Evolutionary conservation across 345 rosid species (phyloP).

Genomic region (Euclidium syriacum): DNA sequence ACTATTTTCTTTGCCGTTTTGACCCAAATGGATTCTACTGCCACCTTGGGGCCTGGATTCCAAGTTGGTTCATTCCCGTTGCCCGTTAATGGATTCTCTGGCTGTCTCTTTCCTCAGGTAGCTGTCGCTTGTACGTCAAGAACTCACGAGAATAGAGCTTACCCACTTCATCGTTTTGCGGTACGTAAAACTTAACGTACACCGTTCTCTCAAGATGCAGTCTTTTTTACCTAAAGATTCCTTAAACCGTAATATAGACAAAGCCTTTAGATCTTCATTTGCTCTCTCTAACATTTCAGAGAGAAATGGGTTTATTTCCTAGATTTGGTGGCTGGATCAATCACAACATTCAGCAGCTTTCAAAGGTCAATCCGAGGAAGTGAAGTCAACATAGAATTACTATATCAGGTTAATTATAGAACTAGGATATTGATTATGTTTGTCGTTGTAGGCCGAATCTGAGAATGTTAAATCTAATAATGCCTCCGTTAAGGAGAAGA

Average conservation of each 20-base stretch:
- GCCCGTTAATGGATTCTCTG: no score
- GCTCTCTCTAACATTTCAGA: background rate
- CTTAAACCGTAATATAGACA: background rate
- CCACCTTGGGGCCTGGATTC: no score
- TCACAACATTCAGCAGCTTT: slow-evolving; percentile 14
- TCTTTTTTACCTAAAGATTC: no score
- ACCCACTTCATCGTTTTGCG: background rate
- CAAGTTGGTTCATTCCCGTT: no score
- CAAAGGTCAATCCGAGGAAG: background rate
- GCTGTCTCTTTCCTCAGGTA: no score
- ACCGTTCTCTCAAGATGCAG: no score
- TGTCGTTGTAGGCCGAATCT: slow-evolving; percentile 38
- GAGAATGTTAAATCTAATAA: slow-evolving; percentile 12
- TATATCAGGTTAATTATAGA: background rate
- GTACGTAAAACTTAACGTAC: background rate
- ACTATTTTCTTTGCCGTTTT: no score
- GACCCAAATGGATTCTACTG: no score
- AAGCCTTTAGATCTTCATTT: background rate
- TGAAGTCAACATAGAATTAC: background rate
- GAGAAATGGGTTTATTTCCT: background rate
- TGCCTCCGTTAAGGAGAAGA: no score
- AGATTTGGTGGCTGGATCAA: background rate
- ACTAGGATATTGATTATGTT: background rate
- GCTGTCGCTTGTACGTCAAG: background rate
- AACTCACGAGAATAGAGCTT: slow-evolving; percentile 11